A percentile compares a stretch with the other conserved stretches of the same genome.
phyloP scores from a whole-genome alignment of 2,329 filamentous ascomycete genomes.

The Phoma sp. region DNA sequence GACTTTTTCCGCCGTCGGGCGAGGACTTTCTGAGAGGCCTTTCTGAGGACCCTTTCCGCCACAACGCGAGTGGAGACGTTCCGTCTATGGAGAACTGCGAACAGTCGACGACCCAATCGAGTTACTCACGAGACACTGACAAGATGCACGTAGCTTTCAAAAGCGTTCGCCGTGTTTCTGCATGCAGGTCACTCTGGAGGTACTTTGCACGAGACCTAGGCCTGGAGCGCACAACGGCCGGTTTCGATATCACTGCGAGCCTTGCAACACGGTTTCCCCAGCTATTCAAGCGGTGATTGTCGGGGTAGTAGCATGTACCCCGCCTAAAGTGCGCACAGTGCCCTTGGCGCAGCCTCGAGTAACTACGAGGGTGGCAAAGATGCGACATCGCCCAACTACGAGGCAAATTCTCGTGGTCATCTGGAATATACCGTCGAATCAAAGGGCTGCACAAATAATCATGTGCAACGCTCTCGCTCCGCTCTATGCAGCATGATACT shows the following conservation, averaged over 20 bases:
- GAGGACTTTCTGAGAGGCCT: conserved; percentile 33
- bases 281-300: conserved; percentile 21
- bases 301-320: conserved; percentile 27
- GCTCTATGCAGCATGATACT: conserved; percentile 42
- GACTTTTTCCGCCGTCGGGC: conserved; percentile 36
- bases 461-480: conserved; percentile 41
- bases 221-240: conserved; percentile 16
- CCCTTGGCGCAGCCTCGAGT: conserved; percentile 22
- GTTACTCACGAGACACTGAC: conserved; percentile 13
- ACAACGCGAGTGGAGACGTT: conserved; percentile 20
- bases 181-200: conserved; percentile 25
- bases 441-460: conserved; percentile 39
- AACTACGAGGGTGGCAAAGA: conserved; percentile 14
- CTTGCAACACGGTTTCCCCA: conserved; percentile 31
- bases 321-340: conserved; percentile 22
- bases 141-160: conserved; percentile 12
- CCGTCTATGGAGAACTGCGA: conserved; percentile 14
- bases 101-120: conserved; percentile 6
- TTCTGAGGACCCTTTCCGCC: conserved; percentile 33
- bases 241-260: conserved; percentile 4
- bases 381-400: conserved; percentile 41
- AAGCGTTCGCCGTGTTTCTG: conserved; percentile 31
- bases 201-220: conserved; percentile 28
- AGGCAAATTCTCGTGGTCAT: conserved; percentile 44
- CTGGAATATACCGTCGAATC: conserved; percentile 42